Percentiles rank a stretch among this genome's conserved stretches.
Evolutionary conservation across 2,329 filamentous ascomycete genomes (phyloP).

Genomic region (Pezicula rhizophila): DNA sequence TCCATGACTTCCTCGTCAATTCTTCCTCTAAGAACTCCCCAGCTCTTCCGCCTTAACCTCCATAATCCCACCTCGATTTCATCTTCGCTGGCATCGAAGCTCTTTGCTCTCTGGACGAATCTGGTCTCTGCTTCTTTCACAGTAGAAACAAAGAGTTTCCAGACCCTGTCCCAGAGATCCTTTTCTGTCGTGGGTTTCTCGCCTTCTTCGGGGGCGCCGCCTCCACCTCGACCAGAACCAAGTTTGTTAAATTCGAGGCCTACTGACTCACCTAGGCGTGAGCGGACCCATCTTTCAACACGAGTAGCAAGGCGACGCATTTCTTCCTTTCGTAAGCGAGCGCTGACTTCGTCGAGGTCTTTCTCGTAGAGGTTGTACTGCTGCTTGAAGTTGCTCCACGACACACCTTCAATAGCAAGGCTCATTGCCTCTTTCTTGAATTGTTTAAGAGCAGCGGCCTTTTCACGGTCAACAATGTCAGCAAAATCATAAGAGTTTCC

Average conservation of each 20-base stretch:
- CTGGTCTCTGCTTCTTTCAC: slow-evolving; percentile 79
- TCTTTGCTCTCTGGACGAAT: slow-evolving; percentile 83
- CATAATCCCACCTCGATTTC: slow-evolving; percentile 91
- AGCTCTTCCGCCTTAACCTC: slow-evolving; percentile 88
- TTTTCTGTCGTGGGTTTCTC: slow-evolving; percentile 71
- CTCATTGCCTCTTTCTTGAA: slow-evolving; percentile 73
- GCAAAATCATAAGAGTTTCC: slow-evolving; percentile 90
- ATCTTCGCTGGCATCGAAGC: slow-evolving; percentile 85
- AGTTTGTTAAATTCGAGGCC: slow-evolving; percentile 95
- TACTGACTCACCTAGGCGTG: slow-evolving; percentile 78
- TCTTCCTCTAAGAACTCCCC: slow-evolving; percentile 82
- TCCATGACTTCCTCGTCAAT: slow-evolving; percentile 98
- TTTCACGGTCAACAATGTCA: slow-evolving; percentile 82
- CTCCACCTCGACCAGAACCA: slow-evolving; percentile 78
- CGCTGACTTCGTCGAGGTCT: slow-evolving; percentile 84
- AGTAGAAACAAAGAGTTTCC: slow-evolving; percentile 75
- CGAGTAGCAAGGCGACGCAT: slow-evolving; percentile 88
- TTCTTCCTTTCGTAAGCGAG: slow-evolving; percentile 82
- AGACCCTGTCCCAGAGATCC: slow-evolving; percentile 93
- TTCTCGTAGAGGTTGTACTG: slow-evolving; percentile 78
- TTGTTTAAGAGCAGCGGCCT: slow-evolving; percentile 64
- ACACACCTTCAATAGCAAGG: slow-evolving; percentile 69
- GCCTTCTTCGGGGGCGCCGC: slow-evolving; percentile 71
- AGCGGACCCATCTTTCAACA: slow-evolving; percentile 90
- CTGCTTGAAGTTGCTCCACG: slow-evolving; percentile 83